These are phyloP conservation scores for Mucor ambiguus DNA, from an alignment of 371 early-diverging fungal species.

Conservation along the genomic window DNA sequence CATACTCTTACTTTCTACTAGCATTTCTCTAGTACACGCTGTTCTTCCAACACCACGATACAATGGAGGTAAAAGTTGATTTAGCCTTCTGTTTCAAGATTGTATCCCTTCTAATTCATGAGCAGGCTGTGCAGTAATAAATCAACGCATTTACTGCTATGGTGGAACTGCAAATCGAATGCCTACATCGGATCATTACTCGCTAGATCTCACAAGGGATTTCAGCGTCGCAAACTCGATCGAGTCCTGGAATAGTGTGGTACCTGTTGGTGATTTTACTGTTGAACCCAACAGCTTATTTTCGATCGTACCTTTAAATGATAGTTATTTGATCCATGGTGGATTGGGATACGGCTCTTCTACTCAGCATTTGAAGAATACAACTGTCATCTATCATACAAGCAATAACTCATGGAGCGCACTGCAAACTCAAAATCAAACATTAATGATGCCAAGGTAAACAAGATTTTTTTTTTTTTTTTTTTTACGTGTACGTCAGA, in stretches of 20 bases:
- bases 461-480: not conserved
- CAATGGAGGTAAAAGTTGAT: conserved; percentile 17
- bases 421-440: conserved; percentile 9
- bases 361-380: conserved; percentile 18
- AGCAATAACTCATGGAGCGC: conserved; percentile 14
- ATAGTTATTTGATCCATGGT: conserved; percentile 22
- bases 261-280: conserved; percentile 1
- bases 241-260: conserved; percentile 11
- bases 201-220: conserved; percentile 16
- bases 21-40: conserved; percentile 6
- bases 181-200: conserved; percentile 21
- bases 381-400: conserved; percentile 10
- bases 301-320: conserved; percentile 16
- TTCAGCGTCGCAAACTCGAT: conserved; percentile 7
- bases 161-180: conserved; percentile 20
- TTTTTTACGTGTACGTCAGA: not conserved
- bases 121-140: conserved; percentile 17
- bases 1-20: not conserved
- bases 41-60: conserved; percentile 16
- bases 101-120: not conserved
- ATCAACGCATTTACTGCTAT: conserved; percentile 16
- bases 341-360: conserved; percentile 19
- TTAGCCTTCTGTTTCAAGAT: not conserved
- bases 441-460: conserved; percentile 17
- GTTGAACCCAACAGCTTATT: conserved; percentile 21